A percentile compares a stretch with the other conserved stretches of the same genome.
phyloP scores from a whole-genome alignment of 495 filamentous ascomycete genomes.

The Chlorociboria aeruginascens region DNA sequence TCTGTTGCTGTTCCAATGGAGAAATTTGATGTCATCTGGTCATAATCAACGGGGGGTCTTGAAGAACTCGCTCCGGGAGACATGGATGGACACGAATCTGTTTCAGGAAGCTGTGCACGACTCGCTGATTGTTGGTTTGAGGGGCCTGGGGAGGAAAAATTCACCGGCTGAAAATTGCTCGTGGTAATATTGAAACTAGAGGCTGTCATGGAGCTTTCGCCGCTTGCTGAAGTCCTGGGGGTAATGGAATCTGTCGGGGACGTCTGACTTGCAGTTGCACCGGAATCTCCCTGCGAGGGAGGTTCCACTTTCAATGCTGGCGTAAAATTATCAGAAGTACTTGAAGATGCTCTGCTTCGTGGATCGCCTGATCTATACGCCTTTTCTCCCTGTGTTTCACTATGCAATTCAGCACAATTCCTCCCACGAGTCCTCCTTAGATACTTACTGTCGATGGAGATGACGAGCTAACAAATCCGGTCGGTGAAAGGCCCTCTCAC shows the following conservation, averaged over 20 bases:
- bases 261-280: not conserved
- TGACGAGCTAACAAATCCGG: slow-evolving; percentile 70
- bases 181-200: slow-evolving; percentile 7
- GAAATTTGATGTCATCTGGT: slow-evolving; percentile 1
- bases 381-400: slow-evolving; percentile 19
- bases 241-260: slow-evolving; percentile 8
- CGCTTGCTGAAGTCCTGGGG: slow-evolving; percentile 10
- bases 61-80: slow-evolving; percentile 3
- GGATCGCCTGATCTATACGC: slow-evolving; percentile 12
- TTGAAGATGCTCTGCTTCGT: slow-evolving; percentile 15
- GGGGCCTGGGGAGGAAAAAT: slow-evolving; percentile 1
- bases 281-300: not conserved
- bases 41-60: slow-evolving; percentile 1
- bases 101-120: slow-evolving; percentile 4
- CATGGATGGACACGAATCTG: not conserved
- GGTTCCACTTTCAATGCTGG: slow-evolving; percentile 10
- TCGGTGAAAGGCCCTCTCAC: slow-evolving; percentile 53
- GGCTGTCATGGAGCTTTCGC: slow-evolving; percentile 11
- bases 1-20: not conserved
- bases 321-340: slow-evolving; percentile 12
- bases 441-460: slow-evolving; percentile 66
- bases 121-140: slow-evolving; percentile 8
- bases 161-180: slow-evolving; percentile 4
- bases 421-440: not conserved
- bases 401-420: not conserved